These are phyloP conservation scores for Rhytidiadelphus loreus DNA, from an alignment of 225 moss, liverwort and hornwort genomes.

Conservation along the genomic window DNA sequence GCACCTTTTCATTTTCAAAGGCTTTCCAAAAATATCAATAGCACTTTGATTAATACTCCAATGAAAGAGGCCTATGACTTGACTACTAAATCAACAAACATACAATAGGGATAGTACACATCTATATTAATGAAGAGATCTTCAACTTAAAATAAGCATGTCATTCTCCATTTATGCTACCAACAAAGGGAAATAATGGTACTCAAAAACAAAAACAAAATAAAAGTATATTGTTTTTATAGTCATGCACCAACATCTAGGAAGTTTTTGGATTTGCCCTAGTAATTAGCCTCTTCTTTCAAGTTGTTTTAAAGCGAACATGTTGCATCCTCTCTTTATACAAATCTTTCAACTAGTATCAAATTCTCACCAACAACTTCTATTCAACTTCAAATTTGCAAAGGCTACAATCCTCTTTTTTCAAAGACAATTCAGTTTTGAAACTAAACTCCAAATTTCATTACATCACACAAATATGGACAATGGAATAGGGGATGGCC, in stretches of 20 bases:
- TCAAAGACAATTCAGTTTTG: too few relatives aligned
- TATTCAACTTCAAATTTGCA: too few relatives aligned
- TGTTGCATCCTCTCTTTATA: too few relatives aligned
- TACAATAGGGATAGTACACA: not conserved
- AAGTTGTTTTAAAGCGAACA: too few relatives aligned
- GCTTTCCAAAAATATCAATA: not conserved
- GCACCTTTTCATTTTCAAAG: not conserved
- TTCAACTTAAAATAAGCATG: not conserved
- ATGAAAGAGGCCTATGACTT: not conserved
- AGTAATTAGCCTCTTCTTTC: not conserved
- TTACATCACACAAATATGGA: too few relatives aligned
- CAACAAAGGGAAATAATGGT: not conserved
- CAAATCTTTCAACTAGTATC: too few relatives aligned
- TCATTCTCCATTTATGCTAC: not conserved
- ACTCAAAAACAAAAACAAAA: rapidly evolving
- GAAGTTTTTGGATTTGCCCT: not conserved
- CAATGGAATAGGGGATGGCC: rapidly evolving
- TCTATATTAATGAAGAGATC: not conserved
- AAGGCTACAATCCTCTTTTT: too few relatives aligned
- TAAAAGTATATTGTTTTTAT: not conserved
- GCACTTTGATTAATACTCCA: not conserved
- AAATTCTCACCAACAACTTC: too few relatives aligned
- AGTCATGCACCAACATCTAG: not conserved
- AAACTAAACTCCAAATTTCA: too few relatives aligned
- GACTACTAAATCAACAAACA: not conserved